Conservation (phyloP, 352 stramenopile genomes). For the Pythium dissimile region DNA sequence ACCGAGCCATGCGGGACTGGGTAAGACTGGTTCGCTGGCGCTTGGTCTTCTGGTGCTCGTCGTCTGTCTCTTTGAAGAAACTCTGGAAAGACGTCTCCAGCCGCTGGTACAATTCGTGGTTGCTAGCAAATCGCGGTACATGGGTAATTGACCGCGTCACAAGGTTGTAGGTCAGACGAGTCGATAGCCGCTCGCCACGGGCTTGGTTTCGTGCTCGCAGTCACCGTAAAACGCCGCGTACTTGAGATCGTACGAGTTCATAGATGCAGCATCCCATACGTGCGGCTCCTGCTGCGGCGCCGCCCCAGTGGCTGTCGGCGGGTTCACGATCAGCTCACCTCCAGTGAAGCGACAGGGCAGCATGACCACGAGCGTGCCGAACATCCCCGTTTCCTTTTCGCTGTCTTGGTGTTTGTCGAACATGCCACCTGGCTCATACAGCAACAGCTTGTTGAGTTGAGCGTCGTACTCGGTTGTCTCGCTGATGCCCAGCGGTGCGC, state of each 20-base stretch:
- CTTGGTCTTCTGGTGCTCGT: not conserved
- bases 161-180: constrained; percentile 21
- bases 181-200: constrained; percentile 15
- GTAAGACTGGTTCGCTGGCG: not conserved
- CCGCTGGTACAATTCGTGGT: not conserved
- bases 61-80: constrained; percentile 10
- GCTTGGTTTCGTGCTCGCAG: constrained; percentile 19
- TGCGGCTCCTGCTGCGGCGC: not conserved
- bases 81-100: not conserved
- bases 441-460: constrained; percentile 39
- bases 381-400: constrained; percentile 49
- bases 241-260: constrained; percentile 15
- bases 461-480: constrained; percentile 3
- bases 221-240: constrained; percentile 25
- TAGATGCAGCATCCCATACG: constrained; percentile 8
- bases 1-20: not conserved
- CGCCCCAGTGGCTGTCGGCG: not conserved
- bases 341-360: constrained; percentile 27
- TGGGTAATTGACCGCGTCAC: constrained; percentile 3
- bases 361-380: constrained; percentile 43
- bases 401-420: constrained; percentile 45
- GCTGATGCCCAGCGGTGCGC: constrained; percentile 8
- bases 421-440: constrained; percentile 38
- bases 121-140: constrained; percentile 9
- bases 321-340: constrained; percentile 16